Percentiles rank a stretch among this genome's conserved stretches.
phyloP scores from a whole-genome alignment of 805 yeast species.

The Starmerella apis region DNA sequence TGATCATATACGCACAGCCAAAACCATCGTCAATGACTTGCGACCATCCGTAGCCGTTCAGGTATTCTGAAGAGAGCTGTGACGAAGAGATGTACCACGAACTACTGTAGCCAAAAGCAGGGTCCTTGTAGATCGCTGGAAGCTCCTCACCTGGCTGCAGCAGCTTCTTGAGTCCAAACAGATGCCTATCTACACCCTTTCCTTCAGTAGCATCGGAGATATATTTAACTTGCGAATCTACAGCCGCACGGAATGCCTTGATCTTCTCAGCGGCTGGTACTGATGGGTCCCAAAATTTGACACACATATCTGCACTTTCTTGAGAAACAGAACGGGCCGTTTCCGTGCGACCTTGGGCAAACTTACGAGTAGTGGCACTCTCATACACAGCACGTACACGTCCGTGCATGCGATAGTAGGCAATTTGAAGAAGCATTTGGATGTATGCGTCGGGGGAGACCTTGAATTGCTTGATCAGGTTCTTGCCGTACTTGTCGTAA shows the following conservation, averaged over 20 bases:
- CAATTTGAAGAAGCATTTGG: conserved; percentile 85
- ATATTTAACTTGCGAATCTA: conserved; percentile 62
- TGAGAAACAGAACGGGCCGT: conserved; percentile 75
- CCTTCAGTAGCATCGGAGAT: conserved; percentile 73
- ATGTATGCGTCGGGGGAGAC: conserved; percentile 87
- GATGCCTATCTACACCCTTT: conserved; percentile 84
- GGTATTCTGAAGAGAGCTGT: conserved; percentile 72
- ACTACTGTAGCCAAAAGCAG: conserved; percentile 61
- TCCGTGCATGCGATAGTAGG: conserved; percentile 75
- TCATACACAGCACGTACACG: conserved; percentile 84
- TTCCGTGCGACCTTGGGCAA: conserved; percentile 85
- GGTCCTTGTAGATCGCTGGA: conserved; percentile 65
- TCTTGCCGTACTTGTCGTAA: conserved; percentile 77
- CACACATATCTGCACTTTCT: conserved; percentile 60
- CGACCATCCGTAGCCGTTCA: conserved; percentile 92
- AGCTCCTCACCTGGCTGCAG: conserved; percentile 44
- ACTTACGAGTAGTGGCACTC: conserved; percentile 87
- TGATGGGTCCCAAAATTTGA: conserved; percentile 54
- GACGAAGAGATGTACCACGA: conserved; percentile 86
- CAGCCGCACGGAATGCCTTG: conserved; percentile 58
- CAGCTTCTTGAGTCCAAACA: conserved; percentile 75
- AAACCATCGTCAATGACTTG: conserved; percentile 90
- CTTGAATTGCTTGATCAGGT: conserved; percentile 70
- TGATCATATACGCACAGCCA: conserved; percentile 89
- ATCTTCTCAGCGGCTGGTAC: conserved; percentile 48